These are phyloP conservation scores for Chiua virens DNA, from an alignment of 768 basidiomycete species.

Conservation along the genomic window DNA sequence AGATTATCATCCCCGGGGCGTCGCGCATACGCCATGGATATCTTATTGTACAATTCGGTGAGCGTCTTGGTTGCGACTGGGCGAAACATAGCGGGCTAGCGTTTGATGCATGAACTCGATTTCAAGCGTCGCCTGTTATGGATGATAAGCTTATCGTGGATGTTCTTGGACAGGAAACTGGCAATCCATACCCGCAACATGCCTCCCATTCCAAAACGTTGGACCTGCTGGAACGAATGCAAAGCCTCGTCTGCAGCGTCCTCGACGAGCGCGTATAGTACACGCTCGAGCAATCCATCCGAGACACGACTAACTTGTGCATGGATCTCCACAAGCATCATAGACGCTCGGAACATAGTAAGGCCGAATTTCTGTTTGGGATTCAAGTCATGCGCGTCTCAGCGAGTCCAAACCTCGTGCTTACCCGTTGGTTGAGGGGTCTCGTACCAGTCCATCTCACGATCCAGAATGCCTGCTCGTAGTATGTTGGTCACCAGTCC, in stretches of 20 bases:
- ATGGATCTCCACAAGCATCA: slow-evolving; percentile 89
- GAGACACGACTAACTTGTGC: slow-evolving; percentile 85
- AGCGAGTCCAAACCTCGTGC: slow-evolving; percentile 13
- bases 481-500: slow-evolving; percentile 64
- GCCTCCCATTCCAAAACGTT: slow-evolving; percentile 95
- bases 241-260: slow-evolving; percentile 83
- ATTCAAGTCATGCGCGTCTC: neutral
- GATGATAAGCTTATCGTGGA: neutral
- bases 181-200: slow-evolving; percentile 81
- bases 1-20: slow-evolving; percentile 84
- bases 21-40: slow-evolving; percentile 88
- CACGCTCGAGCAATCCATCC: slow-evolving; percentile 78
- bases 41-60: slow-evolving; percentile 90
- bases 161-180: neutral
- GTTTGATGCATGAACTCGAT: slow-evolving; percentile 99
- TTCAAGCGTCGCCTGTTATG: slow-evolving; percentile 88
- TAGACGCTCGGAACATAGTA: slow-evolving; percentile 90
- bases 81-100: slow-evolving; percentile 82
- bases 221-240: slow-evolving; percentile 83
- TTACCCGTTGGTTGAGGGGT: slow-evolving; percentile 88
- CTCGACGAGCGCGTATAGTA: slow-evolving; percentile 76
- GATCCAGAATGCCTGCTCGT: slow-evolving; percentile 75
- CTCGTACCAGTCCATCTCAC: slow-evolving; percentile 90
- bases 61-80: slow-evolving; percentile 79
- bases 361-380: slow-evolving; percentile 76